A percentile compares a stretch with the other conserved stretches of the same genome.
Conservation (phyloP, 2,329 filamentous ascomycete genomes). For the Aspergillus fumigatus region DNA sequence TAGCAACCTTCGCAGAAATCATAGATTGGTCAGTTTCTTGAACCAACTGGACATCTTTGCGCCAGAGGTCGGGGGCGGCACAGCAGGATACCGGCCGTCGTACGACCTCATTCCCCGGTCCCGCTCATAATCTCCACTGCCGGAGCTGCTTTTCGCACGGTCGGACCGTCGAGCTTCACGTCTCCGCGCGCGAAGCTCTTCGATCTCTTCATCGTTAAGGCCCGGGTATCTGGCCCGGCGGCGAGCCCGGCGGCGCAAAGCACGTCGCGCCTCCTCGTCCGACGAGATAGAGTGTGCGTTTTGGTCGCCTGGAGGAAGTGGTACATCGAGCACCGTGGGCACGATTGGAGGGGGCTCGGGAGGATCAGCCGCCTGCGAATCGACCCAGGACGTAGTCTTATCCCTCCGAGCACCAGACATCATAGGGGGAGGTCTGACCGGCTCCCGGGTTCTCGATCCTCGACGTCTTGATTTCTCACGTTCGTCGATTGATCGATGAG, state of each 20-base stretch:
- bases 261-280: conserved; percentile 39
- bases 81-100: conserved; percentile 21
- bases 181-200: conserved; percentile 31
- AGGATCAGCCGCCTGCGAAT: conserved; percentile 45
- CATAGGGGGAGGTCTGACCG: conserved; percentile 22
- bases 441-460: conserved; percentile 29
- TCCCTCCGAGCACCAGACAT: conserved; percentile 38
- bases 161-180: conserved; percentile 28
- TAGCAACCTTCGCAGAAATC: conserved; percentile 2
- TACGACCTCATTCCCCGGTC: conserved; percentile 28
- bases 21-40: conserved; percentile 38
- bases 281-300: conserved; percentile 37
- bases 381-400: conserved; percentile 49
- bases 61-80: conserved; percentile 20
- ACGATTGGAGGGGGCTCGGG: conserved; percentile 45
- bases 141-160: conserved; percentile 38
- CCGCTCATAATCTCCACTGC: conserved; percentile 38
- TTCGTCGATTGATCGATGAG: conserved; percentile 31
- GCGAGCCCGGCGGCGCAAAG: conserved; percentile 35
- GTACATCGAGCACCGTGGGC: conserved; percentile 43
- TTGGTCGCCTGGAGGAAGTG: conserved; percentile 25
- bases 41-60: conserved; percentile 41
- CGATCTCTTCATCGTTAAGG: conserved; percentile 36
- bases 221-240: conserved; percentile 39
- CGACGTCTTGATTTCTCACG: conserved; percentile 30